Evolutionary conservation across 768 basidiomycete species (phyloP).

Genomic region (Xerocomellus intermedius): DNA sequence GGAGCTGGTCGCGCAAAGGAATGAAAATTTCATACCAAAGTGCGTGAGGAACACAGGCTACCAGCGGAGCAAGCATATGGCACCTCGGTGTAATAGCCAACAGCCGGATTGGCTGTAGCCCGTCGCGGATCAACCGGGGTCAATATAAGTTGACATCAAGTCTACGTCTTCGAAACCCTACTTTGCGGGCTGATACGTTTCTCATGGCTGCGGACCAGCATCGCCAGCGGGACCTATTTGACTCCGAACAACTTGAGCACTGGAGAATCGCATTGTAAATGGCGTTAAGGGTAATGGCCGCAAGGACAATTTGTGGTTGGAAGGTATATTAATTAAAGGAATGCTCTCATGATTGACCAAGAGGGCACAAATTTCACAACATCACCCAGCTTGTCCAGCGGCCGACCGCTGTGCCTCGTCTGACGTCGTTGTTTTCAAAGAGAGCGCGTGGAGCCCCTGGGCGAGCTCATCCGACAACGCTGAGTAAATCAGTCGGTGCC

Average conservation of each 20-base stretch:
- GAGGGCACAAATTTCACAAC: slow-evolving; percentile 18
- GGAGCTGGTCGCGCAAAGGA: slow-evolving; percentile 12
- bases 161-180: background rate
- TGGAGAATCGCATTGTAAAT: slow-evolving; percentile 21
- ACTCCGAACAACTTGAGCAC: slow-evolving; percentile 2
- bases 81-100: slow-evolving; percentile 2
- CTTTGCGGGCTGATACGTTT: slow-evolving; percentile 7
- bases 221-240: slow-evolving; percentile 13
- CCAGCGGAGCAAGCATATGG: slow-evolving; percentile 8
- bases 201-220: slow-evolving; percentile 19
- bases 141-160: slow-evolving; percentile 11
- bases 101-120: slow-evolving; percentile 23
- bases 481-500: slow-evolving; percentile 77
- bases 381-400: slow-evolving; percentile 24
- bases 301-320: slow-evolving; percentile 21
- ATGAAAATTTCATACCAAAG: slow-evolving; percentile 22
- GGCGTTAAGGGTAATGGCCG: slow-evolving; percentile 15
- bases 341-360: slow-evolving; percentile 31
- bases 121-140: slow-evolving; percentile 30
- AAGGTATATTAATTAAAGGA: slow-evolving; percentile 30
- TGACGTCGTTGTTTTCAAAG: slow-evolving; percentile 69
- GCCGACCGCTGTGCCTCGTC: slow-evolving; percentile 41
- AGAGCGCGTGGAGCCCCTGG: slow-evolving; percentile 73
- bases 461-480: slow-evolving; percentile 69
- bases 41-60: slow-evolving; percentile 14